phyloP scores from a whole-genome alignment of 1,139 yeast species.

The Diutina rugosa region DNA sequence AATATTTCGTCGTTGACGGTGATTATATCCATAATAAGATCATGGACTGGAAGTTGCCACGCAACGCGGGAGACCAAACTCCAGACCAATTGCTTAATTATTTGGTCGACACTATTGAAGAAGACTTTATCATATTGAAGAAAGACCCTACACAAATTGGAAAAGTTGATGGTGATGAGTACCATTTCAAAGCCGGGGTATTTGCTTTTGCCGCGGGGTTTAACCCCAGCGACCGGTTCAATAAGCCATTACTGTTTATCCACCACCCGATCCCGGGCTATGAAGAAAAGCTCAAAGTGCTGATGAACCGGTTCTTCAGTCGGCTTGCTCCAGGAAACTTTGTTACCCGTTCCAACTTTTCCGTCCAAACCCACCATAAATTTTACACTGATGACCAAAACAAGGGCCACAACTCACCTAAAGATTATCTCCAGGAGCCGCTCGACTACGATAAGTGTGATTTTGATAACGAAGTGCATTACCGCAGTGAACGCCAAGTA shows the following conservation, averaged over 20 bases:
- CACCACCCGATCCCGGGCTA: constrained; percentile 59
- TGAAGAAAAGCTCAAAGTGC: constrained; percentile 34
- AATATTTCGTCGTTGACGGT: constrained; percentile 26
- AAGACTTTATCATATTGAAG: constrained; percentile 49
- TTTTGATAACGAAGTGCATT: constrained; percentile 37
- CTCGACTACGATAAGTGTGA: constrained; percentile 33
- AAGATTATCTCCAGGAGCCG: constrained; percentile 11
- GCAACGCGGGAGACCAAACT: constrained; percentile 7
- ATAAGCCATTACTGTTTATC: constrained; percentile 37
- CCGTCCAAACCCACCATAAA: constrained; percentile 42
- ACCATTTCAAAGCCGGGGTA: constrained; percentile 49
- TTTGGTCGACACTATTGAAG: constrained; percentile 43
- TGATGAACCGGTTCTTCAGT: constrained; percentile 52
- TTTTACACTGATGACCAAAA: constrained; percentile 39
- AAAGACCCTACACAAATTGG: constrained; percentile 29
- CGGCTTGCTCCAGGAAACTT: constrained; percentile 37
- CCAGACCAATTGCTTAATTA: constrained; percentile 16
- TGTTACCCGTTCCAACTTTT: constrained; percentile 50
- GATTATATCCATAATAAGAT: constrained; percentile 27
- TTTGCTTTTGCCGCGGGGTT: constrained; percentile 71
- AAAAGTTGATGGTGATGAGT: constrained; percentile 38
- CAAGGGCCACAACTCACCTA: constrained; percentile 30
- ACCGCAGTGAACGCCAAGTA: constrained; percentile 51
- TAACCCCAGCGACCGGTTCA: constrained; percentile 44
- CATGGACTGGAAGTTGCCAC: constrained; percentile 25